Conservation (phyloP, 75 land plant species). For the Isoetes taiwanensis region DNA sequence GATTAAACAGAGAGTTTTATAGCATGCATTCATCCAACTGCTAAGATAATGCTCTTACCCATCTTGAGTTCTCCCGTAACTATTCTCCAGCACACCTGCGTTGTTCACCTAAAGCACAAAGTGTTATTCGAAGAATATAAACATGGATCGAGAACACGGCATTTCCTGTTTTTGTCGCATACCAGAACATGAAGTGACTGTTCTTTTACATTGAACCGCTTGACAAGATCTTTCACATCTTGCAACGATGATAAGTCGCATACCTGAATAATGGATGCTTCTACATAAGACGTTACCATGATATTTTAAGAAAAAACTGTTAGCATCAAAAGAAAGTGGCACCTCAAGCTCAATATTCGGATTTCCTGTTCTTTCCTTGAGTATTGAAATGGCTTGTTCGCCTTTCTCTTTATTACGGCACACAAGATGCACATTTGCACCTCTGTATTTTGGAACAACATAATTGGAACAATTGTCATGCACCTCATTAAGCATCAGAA, state of each 20-base stretch:
- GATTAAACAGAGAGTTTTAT: too few species aligned
- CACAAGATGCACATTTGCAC: slow-evolving; percentile 77
- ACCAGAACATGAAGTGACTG: slow-evolving; percentile 80
- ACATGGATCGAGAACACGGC: not conserved
- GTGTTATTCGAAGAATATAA: not conserved
- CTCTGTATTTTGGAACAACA: slow-evolving; percentile 29
- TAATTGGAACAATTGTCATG: not conserved
- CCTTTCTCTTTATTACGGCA: slow-evolving; percentile 90
- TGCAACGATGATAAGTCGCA: slow-evolving; percentile 87
- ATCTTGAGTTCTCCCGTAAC: slow-evolving; percentile 44
- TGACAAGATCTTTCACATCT: slow-evolving; percentile 57
- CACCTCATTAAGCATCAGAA: not conserved
- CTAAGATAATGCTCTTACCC: too few species aligned
- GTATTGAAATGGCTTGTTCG: slow-evolving; percentile 66
- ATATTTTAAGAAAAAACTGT: too few species aligned
- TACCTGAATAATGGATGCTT: slow-evolving; percentile 54
- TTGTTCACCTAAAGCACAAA: slow-evolving; percentile 54
- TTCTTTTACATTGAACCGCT: slow-evolving; percentile 33
- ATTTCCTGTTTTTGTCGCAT: slow-evolving; percentile 5
- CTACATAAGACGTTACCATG: too few species aligned
- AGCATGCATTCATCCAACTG: too few species aligned
- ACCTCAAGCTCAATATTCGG: slow-evolving; percentile 78
- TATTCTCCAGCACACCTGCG: slow-evolving; percentile 73
- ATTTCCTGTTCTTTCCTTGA: slow-evolving; percentile 67
- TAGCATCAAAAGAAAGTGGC: too few species aligned